Conservation (phyloP, 169 alveolate genomes). For the Cyclospora cayetanensis region DNA sequence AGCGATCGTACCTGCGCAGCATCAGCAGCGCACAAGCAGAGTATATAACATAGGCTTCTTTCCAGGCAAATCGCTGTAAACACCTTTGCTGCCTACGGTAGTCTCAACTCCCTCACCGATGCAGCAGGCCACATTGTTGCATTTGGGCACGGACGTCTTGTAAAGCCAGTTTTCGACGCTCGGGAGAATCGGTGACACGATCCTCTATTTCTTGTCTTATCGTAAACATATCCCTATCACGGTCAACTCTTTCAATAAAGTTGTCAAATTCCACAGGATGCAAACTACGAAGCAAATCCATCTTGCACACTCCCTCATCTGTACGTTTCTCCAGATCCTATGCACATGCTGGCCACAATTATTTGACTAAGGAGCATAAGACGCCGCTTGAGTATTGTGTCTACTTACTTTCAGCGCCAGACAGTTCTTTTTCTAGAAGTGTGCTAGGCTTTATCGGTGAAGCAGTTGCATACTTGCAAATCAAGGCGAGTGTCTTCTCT, state of each 20-base stretch:
- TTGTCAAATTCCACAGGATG: conserved; percentile 64
- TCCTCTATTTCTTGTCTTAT: conserved; percentile 65
- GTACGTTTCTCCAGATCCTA: conserved; percentile 68
- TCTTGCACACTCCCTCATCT: conserved; percentile 72
- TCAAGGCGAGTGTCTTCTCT: conserved; percentile 68
- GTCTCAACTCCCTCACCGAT: conserved; percentile 40
- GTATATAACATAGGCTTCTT: not conserved
- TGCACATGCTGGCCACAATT: not conserved
- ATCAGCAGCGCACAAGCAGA: not conserved
- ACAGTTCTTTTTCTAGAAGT: not conserved
- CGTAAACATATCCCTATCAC: conserved; percentile 69
- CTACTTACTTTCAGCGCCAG: not conserved
- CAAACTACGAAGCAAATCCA: conserved; percentile 68
- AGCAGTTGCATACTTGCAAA: conserved; percentile 23
- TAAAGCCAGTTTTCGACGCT: conserved; percentile 46
- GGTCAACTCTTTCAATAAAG: conserved; percentile 68
- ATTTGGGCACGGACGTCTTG: conserved; percentile 53
- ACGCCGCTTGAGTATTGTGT: no score
- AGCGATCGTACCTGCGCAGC: conserved; percentile 47
- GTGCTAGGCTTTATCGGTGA: not conserved
- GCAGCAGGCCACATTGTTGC: conserved; percentile 63
- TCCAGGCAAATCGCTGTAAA: not conserved
- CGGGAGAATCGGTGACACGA: conserved; percentile 67
- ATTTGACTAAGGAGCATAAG: no score
- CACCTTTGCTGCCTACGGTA: not conserved